Base-by-base conservation (phyloP, 345 rosid genomes). In the Salix dunnii region DNA sequence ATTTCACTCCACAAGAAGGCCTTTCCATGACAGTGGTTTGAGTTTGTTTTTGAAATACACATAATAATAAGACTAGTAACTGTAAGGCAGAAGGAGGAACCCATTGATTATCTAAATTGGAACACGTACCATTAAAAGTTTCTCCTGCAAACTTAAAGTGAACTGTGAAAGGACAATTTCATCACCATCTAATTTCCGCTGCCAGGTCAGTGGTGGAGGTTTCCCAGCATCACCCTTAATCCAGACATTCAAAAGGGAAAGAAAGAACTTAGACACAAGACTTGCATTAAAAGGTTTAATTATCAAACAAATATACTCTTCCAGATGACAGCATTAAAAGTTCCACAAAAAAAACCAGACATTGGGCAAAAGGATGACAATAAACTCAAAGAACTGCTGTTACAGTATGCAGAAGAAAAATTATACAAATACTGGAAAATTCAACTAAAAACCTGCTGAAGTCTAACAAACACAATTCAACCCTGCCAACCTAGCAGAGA, bases 131-230 rank as follows among this genome's bases (percentile, higher is more conserved):
- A 81, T 10, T 7, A 40, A 73, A 40, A 81, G 9, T 65, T 63
- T 78, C 72, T 81, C 84, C 23, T 74, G 76, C 63, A 70, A 70
- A 55, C 40, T 74, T 71, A 81, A 64, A 70, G 63, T 74, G 70
- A 81, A 81, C 5, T 5, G 28, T 40, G 63, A 53, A 65, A 68
- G 78, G 28, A 25, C 55, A 73, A 11, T 36, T 48, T 63, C 84
- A 66, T 55, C 38, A 7, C 23, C 17, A 38, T 73, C 70, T 70
- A 77, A 49, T 51, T 74, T 77, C 48, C 84, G 76, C 51, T 77
- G 84, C 84, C 84, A 81, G 61, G 84, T 81, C 67, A 77, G 78
- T 70, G 78, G 20, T 42, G 84, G 78, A 77, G 84, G 84, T 43
- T 74, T 78, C 25, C 76, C 78, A 36, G 81, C 73, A 40, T 81